Evolutionary conservation across 331 rosid genomes (phyloP).

Genomic region (Acacia pycnantha): DNA sequence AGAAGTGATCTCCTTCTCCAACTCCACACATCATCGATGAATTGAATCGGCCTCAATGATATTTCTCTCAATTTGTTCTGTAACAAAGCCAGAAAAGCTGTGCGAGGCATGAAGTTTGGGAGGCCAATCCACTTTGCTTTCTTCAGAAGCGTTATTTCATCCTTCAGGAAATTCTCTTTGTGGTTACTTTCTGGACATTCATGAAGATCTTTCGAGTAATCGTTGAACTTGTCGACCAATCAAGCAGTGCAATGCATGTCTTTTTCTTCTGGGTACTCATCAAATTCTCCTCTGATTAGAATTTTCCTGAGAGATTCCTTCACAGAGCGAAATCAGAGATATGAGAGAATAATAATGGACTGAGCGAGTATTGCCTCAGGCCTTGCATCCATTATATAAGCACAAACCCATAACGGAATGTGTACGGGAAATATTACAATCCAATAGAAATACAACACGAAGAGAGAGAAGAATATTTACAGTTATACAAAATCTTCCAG

Average conservation of each 20-base stretch:
- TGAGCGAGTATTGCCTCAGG: too few species aligned
- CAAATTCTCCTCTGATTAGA: not conserved
- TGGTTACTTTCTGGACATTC: constrained; percentile 25
- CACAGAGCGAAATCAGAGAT: too few species aligned
- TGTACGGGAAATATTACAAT: too few species aligned
- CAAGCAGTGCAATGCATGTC: constrained; percentile 60
- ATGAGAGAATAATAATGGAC: too few species aligned
- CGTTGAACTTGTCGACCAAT: constrained; percentile 41
- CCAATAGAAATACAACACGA: too few species aligned
- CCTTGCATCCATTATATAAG: too few species aligned
- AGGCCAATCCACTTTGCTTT: constrained; percentile 39
- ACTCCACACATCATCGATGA: constrained; percentile 44
- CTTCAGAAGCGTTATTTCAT: constrained; percentile 39
- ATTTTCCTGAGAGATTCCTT: constrained; percentile 42
- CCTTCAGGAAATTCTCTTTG: constrained; percentile 20
- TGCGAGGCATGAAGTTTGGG: constrained; percentile 36
- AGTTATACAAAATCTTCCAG: too few species aligned
- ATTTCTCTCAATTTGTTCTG: constrained; percentile 37
- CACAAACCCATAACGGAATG: too few species aligned
- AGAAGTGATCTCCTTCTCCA: constrained; percentile 32
- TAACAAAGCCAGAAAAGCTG: constrained; percentile 35
- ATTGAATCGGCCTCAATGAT: constrained; percentile 21
- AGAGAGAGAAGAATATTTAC: too few species aligned
- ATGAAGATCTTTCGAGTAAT: constrained; percentile 24
- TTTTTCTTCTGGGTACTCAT: constrained; percentile 13